These are phyloP conservation scores for Phytophthora aleatoria DNA, from an alignment of 352 stramenopile species.

Conservation along the genomic window DNA sequence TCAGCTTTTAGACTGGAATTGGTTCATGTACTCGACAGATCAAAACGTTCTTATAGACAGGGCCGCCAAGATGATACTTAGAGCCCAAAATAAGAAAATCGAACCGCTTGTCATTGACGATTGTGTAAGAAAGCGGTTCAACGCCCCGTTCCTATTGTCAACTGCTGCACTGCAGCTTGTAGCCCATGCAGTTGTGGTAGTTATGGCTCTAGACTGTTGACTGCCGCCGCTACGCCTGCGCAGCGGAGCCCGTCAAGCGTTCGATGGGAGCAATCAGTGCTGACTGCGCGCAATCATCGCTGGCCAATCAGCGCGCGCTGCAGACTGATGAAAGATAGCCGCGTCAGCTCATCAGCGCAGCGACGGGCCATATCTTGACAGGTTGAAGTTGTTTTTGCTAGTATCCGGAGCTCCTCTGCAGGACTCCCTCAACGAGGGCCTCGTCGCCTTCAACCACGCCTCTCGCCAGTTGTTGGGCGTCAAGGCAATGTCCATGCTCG, in stretches of 20 bases:
- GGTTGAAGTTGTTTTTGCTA: slow-evolving; percentile 18
- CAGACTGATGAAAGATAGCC: slow-evolving; percentile 17
- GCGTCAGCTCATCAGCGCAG: slow-evolving; percentile 23
- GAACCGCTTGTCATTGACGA: slow-evolving; percentile 1
- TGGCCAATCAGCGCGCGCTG: slow-evolving; percentile 14
- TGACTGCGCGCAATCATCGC: slow-evolving; percentile 13
- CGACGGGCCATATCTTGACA: slow-evolving; percentile 11
- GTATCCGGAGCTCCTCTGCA: slow-evolving; percentile 5
- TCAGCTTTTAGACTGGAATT: too few species aligned
- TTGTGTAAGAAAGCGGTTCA: slow-evolving; percentile 3
- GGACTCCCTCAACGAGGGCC: not conserved
- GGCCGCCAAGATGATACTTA: not conserved
- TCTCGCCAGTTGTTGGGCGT: not conserved
- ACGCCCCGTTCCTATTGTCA: not conserved
- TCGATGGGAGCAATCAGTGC: slow-evolving; percentile 14
- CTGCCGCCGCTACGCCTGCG: not conserved
- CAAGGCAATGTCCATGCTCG: not conserved
- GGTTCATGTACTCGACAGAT: not conserved
- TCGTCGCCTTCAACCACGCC: slow-evolving; percentile 16
- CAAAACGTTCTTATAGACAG: not conserved
- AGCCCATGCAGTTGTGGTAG: not conserved
- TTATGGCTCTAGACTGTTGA: not conserved
- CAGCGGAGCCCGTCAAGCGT: slow-evolving; percentile 8
- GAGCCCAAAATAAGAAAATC: slow-evolving; percentile 10
- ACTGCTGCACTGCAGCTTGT: not conserved